Evolutionary conservation across 2,329 filamentous ascomycete genomes (phyloP).

Genomic region (Cryoendolithus antarcticus): DNA sequence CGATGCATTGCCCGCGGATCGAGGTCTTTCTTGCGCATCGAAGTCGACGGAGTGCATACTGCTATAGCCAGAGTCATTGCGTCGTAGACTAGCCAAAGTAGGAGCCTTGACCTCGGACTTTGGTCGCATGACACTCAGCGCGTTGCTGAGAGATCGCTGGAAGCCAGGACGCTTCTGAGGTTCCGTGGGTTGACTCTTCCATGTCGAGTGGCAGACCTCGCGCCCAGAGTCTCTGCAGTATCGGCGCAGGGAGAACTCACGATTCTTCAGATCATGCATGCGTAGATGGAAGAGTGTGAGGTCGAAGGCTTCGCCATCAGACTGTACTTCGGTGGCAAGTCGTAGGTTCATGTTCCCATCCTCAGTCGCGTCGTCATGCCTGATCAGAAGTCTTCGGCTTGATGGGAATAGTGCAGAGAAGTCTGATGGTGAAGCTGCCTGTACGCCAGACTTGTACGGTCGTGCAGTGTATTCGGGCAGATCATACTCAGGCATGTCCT

Average conservation of each 20-base stretch:
- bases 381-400: constrained; percentile 63
- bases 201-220: constrained; percentile 76
- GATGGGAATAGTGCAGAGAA: constrained; percentile 84
- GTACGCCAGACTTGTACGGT: constrained; percentile 39
- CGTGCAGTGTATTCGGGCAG: constrained; percentile 51
- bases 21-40: constrained; percentile 18
- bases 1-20: constrained; percentile 21
- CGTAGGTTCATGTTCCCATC: constrained; percentile 97
- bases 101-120: constrained; percentile 40
- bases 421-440: constrained; percentile 63
- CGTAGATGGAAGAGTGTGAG: constrained; percentile 83
- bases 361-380: constrained; percentile 77
- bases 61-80: constrained; percentile 48
- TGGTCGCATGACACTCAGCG: constrained; percentile 42
- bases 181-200: constrained; percentile 50
- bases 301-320: constrained; percentile 41
- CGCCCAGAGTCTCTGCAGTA: constrained; percentile 89
- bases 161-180: constrained; percentile 36
- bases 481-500: constrained; percentile 39
- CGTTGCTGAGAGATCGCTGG: constrained; percentile 48
- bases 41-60: constrained; percentile 33
- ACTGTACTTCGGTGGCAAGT: constrained; percentile 61
- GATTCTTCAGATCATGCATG: constrained; percentile 78
- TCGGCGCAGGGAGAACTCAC: constrained; percentile 80
- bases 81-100: constrained; percentile 33